phyloP scores from a whole-genome alignment of 2,329 filamentous ascomycete genomes.

The Diaporthe aspalathi region DNA sequence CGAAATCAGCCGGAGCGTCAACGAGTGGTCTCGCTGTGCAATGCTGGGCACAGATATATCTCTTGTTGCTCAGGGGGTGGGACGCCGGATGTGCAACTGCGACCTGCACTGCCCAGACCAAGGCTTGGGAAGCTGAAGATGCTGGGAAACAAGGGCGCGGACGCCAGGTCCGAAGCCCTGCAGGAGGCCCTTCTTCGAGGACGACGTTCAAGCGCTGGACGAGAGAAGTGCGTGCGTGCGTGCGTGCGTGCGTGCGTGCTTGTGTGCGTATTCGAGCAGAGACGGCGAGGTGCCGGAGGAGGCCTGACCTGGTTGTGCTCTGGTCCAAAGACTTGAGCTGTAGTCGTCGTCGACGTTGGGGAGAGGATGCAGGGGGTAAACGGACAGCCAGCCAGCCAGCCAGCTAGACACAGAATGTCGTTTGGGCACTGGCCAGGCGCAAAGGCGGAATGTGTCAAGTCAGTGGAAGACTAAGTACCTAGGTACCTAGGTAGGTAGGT shows the following conservation, averaged over 20 bases:
- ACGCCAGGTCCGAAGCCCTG: conserved; percentile 27
- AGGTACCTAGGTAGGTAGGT: no score
- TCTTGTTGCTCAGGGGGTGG: conserved; percentile 13
- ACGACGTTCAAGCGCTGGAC: not conserved
- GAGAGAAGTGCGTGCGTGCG: not conserved
- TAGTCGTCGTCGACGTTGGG: conserved; percentile 7
- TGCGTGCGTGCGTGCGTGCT: not conserved
- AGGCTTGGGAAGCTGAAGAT: conserved; percentile 21
- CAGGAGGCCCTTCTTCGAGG: not conserved
- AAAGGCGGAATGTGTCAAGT: not conserved
- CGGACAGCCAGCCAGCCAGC: not conserved
- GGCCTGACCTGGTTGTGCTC: not conserved
- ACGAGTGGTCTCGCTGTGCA: not conserved
- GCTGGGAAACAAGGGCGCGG: conserved; percentile 13
- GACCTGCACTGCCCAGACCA: conserved; percentile 10
- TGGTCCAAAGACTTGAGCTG: conserved; percentile 14
- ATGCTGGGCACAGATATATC: conserved; percentile 24
- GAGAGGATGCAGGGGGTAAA: conserved; percentile 6
- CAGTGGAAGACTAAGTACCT: no score
- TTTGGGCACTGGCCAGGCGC: conserved; percentile 7
- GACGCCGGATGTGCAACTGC: not conserved
- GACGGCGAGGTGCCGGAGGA: not conserved
- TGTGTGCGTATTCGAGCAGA: not conserved
- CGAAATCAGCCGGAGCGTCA: not conserved
- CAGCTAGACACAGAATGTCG: not conserved